Evolutionary conservation across 306 rosid species (phyloP).

Genomic region (Chamaecrista fasciculata): DNA sequence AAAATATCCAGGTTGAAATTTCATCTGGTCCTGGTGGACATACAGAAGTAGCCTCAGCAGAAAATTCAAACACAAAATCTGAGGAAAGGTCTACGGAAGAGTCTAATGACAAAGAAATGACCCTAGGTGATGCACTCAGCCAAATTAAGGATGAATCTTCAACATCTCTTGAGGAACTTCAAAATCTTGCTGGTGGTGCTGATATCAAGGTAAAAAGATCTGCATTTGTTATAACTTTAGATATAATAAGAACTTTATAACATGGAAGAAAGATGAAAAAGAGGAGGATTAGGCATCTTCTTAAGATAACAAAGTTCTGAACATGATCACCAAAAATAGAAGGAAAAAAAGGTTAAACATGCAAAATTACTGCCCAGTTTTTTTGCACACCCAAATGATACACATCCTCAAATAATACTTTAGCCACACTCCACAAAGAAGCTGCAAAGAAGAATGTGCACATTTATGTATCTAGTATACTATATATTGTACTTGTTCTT

Average conservation of each 20-base stretch:
- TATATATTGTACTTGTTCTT: slow-evolving; percentile 9
- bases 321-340: neutral
- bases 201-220: slow-evolving; percentile 79
- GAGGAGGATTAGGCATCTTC: neutral
- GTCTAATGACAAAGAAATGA: slow-evolving; percentile 66
- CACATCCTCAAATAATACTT: neutral
- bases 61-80: slow-evolving; percentile 45
- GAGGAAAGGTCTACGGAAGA: slow-evolving; percentile 56
- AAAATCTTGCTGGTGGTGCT: slow-evolving; percentile 94
- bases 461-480: slow-evolving; percentile 7
- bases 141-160: slow-evolving; percentile 69
- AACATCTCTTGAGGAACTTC: slow-evolving; percentile 93
- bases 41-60: slow-evolving; percentile 49
- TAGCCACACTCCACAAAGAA: neutral
- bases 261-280: neutral
- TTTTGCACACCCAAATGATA: neutral
- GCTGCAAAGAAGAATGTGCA: slow-evolving; percentile 9
- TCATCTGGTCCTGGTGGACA: slow-evolving; percentile 59
- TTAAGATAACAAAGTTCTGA: neutral
- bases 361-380: neutral
- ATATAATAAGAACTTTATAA: neutral
- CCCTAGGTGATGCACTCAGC: slow-evolving; percentile 84
- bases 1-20: slow-evolving; percentile 50
- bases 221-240: neutral
- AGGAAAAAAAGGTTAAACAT: neutral